Conservation (phyloP, 176 grass and related monocot genomes). For the Olyra latifolia region DNA sequence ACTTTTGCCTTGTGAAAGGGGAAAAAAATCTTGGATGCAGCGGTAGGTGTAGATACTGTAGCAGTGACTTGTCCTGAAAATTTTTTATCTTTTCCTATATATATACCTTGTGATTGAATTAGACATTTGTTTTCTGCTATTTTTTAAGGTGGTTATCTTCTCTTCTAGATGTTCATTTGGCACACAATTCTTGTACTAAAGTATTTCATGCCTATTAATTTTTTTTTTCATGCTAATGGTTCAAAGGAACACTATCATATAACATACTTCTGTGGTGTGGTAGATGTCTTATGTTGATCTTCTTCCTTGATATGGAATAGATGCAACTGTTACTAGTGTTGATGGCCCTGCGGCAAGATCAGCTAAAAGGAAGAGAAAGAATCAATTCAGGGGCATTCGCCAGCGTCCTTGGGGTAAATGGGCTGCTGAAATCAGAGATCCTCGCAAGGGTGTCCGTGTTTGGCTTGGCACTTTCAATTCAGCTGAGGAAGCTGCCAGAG, state of each 20-base stretch:
- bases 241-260: not conserved
- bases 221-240: not conserved
- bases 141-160: not conserved
- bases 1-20: not conserved
- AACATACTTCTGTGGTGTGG: not conserved
- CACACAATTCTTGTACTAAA: not conserved
- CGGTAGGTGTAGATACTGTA: not conserved
- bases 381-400: conserved; percentile 86
- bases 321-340: conserved; percentile 19
- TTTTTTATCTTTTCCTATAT: not conserved
- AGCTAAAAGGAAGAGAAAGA: conserved; percentile 80
- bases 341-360: conserved; percentile 30
- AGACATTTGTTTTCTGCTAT: not conserved
- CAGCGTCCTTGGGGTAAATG: conserved; percentile 95
- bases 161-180: not conserved
- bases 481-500: conserved; percentile 91
- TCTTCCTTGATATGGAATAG: conserved; percentile 34
- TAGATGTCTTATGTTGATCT: conserved; percentile 18
- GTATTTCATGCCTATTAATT: not conserved
- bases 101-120: not conserved
- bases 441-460: conserved; percentile 82
- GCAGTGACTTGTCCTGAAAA: not conserved
- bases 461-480: conserved; percentile 97
- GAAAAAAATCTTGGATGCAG: not conserved
- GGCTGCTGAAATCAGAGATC: conserved; percentile 99